Base-by-base conservation (phyloP, 164 flowering plant genomes). In the Vitis amurensis region DNA sequence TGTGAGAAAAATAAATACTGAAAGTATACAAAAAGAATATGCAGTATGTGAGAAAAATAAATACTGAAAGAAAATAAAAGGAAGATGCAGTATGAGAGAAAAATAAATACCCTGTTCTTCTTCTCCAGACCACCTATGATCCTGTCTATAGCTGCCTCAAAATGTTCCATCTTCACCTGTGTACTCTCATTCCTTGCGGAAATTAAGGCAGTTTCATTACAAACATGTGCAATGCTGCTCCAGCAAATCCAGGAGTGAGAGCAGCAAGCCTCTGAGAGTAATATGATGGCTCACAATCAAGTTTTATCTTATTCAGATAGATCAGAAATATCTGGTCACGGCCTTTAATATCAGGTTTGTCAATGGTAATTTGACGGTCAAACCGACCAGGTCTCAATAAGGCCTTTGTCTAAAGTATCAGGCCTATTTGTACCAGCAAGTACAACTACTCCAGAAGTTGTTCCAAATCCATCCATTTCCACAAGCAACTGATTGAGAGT, bases 391-490 rank as follows among this genome's bases (percentile, higher is more conserved):
- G 97, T 79, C 98, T 85, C 77, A 90, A 73, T 58, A 93, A 63
- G 48, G 95, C 98, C 83, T 90, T 90, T 89, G 76, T 90, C 97
- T 67, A 93, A 75, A 75, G 88, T 91, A 73, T 94, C 98, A 61
- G 97, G 93, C 67, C 93, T 84, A 66, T 94, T 92, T 50, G 97
- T 92, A 30, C 95, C 94, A 74, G 97, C 97, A 81, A 94, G 88
- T 29, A 94, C 97, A 74, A 94, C 89, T 4, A 94, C 95, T 47
- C 97, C 97, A 60, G 97, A 8, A 61, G 93, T 92, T 44, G 93
- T 89, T 65, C 90, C 97, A 84, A 94, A 94, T 63, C 97, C 97
- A 86, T 94, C 97, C 98, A 94, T 92, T 77, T 92, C 98, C 10
- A 89, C 94, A 67, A 94, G 87, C 72, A 94, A 79, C 70, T 92